Conservation (phyloP, 2,329 filamentous ascomycete genomes). For the Pseudogymnoascus sp. region DNA sequence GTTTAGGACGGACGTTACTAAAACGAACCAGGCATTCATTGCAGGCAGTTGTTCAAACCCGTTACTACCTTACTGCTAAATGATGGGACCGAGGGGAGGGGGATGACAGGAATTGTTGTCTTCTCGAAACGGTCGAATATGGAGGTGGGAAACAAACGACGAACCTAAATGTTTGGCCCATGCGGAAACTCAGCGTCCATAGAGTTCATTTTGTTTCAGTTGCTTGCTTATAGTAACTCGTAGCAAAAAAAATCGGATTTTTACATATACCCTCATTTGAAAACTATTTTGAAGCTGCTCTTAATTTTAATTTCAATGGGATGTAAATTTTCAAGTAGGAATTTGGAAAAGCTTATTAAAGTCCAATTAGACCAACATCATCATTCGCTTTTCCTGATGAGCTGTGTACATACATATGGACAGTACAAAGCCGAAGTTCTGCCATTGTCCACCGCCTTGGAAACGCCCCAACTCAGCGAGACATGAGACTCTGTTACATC, state of each 20-base stretch:
- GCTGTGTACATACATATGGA: too few species aligned
- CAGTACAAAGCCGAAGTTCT: neutral
- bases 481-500: neutral
- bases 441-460: neutral
- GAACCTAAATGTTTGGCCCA: neutral
- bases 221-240: neutral
- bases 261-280: neutral
- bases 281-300: neutral
- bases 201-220: neutral
- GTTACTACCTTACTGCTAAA: constrained; percentile 22
- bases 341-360: neutral
- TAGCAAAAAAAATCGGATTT: neutral
- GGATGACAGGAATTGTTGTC: neutral
- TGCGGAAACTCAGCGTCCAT: neutral
- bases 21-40: constrained; percentile 21
- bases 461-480: neutral
- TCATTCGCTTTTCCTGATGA: neutral
- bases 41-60: constrained; percentile 24
- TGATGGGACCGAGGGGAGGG: neutral
- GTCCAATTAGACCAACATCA: neutral
- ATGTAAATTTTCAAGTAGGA: neutral
- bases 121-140: neutral
- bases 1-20: constrained; percentile 20
- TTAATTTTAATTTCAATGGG: neutral
- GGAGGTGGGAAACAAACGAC: neutral